phyloP scores from a whole-genome alignment of 225 moss, liverwort and hornwort species.

The Pseudoscleropodium purum region DNA sequence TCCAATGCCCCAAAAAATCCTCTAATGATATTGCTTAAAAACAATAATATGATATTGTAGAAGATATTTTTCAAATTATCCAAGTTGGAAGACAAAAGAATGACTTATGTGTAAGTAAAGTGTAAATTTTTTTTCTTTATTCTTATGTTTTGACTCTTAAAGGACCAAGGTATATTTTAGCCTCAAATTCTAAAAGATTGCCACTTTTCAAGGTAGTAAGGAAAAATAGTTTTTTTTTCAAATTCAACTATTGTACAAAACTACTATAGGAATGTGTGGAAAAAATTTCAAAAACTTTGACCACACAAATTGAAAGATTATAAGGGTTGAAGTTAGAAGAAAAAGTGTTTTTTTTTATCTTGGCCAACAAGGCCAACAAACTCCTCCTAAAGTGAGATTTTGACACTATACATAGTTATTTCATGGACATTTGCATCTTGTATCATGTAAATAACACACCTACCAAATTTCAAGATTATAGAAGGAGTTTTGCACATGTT shows the following conservation, averaged over 20 bases:
- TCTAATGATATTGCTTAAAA: no score
- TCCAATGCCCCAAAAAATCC: no score
- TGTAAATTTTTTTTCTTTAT: not conserved
- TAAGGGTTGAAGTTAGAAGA: not conserved
- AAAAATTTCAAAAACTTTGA: not conserved
- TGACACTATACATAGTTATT: not conserved
- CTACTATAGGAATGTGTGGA: rapidly evolving
- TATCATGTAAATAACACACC: rapidly evolving
- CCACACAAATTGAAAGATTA: not conserved
- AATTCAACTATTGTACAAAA: not conserved
- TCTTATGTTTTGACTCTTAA: not conserved
- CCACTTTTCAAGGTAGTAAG: rapidly evolving
- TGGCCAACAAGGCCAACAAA: rapidly evolving
- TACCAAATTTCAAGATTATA: not conserved
- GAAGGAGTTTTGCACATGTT: not conserved
- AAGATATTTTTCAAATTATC: not conserved
- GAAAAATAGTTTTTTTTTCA: not conserved
- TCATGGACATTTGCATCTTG: not conserved
- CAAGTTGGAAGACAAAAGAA: not conserved
- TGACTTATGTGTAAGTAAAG: not conserved
- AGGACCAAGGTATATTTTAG: not conserved
- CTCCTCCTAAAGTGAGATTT: not conserved
- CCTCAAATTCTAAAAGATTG: not conserved
- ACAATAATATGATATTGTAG: no score
- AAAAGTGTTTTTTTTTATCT: not conserved